Evolutionary conservation across 2,329 filamentous ascomycete species (phyloP), one percentile per base, ranked within the genome.

Genomic region (Microcyclosporella mali): DNA sequence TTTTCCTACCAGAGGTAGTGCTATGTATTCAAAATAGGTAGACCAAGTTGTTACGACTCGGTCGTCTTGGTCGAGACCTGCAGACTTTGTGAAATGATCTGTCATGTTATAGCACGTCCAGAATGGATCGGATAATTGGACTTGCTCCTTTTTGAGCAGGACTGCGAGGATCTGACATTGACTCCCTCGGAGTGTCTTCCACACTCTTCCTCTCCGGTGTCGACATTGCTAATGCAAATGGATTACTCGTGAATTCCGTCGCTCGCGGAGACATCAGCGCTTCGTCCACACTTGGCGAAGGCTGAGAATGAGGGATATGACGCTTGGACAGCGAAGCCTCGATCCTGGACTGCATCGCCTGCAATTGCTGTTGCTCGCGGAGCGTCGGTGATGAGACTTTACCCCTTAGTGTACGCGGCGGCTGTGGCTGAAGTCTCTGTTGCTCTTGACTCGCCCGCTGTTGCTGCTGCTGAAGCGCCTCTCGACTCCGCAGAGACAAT

Each of bases 51-150:
- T 4, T 25, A 25, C 21, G 21, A 25, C 21, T 25, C 21, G 4
- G 21, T 25, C 21, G 21, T 9, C 21, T 25, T 25, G 21, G 21
- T 25, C 21, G 21, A 25, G 9, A 25, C 21, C 21, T 9, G 21
- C 9, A 9, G 6, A 25, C 9, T 9, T 25, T 25, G 9, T 9
- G 9, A 25, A 25, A 25, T 9, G 21, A 25, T 9, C 21, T 25
- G 21, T 6, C 21, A 34, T 38, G 29, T 74, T 73, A 88, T 64
- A 89, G 70, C 39, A 88, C 71, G 57, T 88, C 84, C 61, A 86
- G 82, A 56, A 90, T 90, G 45, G 82, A 88, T 43, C 85, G 74
- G 39, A 81, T 79, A 47, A 90, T 88, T 2, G 85, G 83, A 45
- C 79, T 80, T 61, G 84, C 82, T 30, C 85, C 84, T 56, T 77